Percentiles rank a stretch among this genome's conserved stretches.
These are phyloP conservation scores for Priceomyces carsonii DNA, from an alignment of 805 yeast genomes.

Conservation along the genomic window DNA sequence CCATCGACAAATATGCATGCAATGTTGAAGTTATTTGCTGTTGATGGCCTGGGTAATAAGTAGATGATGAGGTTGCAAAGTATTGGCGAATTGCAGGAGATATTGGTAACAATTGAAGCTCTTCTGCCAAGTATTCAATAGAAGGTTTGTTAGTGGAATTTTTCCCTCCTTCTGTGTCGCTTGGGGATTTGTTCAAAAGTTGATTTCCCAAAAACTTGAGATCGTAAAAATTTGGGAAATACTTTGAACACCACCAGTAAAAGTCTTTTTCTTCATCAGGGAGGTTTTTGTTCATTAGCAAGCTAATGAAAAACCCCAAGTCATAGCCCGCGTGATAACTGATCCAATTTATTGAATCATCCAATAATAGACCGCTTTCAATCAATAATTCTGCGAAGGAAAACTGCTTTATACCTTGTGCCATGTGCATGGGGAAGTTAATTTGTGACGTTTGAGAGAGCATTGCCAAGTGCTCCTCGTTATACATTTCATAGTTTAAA, in stretches of 20 bases:
- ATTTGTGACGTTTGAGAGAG: conserved; percentile 76
- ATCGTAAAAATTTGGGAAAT: conserved; percentile 83
- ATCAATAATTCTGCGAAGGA: conserved; percentile 83
- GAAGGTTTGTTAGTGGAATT: conserved; percentile 39
- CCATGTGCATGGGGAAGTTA: conserved; percentile 72
- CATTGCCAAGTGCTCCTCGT: conserved; percentile 79
- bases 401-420: conserved; percentile 74
- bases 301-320: conserved; percentile 81
- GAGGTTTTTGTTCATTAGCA: conserved; percentile 71
- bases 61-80: conserved; percentile 22
- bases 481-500: conserved; percentile 76
- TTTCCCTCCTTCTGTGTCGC: conserved; percentile 11
- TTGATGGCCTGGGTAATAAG: conserved; percentile 23
- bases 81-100: conserved; percentile 48
- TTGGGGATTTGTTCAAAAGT: conserved; percentile 26
- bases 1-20: conserved; percentile 63
- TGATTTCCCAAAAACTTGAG: conserved; percentile 58
- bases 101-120: conserved; percentile 61
- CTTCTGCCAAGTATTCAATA: conserved; percentile 68
- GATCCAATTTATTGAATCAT: conserved; percentile 76
- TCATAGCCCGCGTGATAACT: conserved; percentile 95
- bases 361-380: conserved; percentile 81
- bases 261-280: conserved; percentile 83
- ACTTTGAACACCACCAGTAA: conserved; percentile 64
- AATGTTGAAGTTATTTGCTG: conserved; percentile 50